Evolutionary conservation across 208 protist genomes (phyloP).

Genomic region (Wallacemonas collosoma): DNA sequence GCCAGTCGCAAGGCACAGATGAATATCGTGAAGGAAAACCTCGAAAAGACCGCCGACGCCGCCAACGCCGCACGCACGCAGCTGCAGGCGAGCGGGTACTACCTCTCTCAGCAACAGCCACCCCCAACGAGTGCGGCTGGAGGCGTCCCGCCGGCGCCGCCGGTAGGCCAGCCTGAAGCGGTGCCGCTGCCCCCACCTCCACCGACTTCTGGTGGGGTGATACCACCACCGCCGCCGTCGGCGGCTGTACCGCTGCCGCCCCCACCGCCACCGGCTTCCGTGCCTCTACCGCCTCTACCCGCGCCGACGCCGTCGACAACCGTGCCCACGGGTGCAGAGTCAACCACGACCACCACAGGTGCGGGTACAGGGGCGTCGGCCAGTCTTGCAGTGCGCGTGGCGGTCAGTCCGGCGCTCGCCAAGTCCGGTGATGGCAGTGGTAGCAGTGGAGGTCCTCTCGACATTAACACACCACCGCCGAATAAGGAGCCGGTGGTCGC

Average conservation of each 20-base stretch:
- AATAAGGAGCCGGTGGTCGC: neutral
- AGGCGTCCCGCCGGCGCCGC: neutral
- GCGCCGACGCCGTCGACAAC: neutral
- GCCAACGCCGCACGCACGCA: constrained; percentile 31
- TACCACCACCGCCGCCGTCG: neutral
- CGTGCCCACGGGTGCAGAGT: neutral
- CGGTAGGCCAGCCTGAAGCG: neutral
- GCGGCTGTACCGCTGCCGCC: neutral
- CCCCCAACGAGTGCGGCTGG: neutral
- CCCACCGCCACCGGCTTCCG: neutral
- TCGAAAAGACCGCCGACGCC: constrained; percentile 50
- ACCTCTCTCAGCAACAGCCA: neutral
- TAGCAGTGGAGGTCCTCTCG: neutral
- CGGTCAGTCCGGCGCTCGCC: neutral
- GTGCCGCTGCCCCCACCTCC: neutral
- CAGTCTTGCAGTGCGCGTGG: constrained; percentile 1
- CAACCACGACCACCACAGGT: neutral
- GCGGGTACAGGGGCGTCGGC: neutral
- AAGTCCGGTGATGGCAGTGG: neutral
- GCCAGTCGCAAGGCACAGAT: constrained; percentile 37
- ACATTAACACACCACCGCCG: constrained; percentile 22
- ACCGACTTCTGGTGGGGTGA: constrained; percentile 1
- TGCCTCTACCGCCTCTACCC: constrained; percentile 15
- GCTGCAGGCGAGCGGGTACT: constrained; percentile 19
- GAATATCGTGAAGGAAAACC: constrained; percentile 35